Conservation (phyloP, 2,329 filamentous ascomycete genomes). For the Xylariaceae sp. region DNA sequence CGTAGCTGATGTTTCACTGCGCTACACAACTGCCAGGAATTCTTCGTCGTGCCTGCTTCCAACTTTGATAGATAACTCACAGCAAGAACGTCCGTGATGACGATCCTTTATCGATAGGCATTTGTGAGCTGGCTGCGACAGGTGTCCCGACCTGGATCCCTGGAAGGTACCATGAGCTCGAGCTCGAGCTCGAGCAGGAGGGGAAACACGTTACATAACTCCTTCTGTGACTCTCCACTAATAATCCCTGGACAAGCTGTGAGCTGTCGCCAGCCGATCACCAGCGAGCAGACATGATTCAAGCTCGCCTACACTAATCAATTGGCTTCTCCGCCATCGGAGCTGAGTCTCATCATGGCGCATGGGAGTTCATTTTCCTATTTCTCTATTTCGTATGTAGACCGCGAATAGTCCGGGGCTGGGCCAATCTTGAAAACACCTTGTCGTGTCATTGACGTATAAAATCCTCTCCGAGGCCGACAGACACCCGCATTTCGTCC, state of each 20-base stretch:
- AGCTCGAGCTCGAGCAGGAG: neutral
- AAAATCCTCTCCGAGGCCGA: neutral
- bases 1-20: no score
- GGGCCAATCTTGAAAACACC: neutral
- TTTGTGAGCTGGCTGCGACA: no score
- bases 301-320: neutral
- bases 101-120: no score
- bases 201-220: neutral
- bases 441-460: neutral
- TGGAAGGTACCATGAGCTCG: neutral
- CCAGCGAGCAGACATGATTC: neutral
- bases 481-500: neutral
- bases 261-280: neutral
- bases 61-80: no score
- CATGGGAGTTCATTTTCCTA: neutral
- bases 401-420: no score
- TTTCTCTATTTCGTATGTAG: neutral
- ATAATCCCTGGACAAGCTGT: neutral
- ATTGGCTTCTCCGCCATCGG: slow-evolving; percentile 16
- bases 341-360: slow-evolving; percentile 5
- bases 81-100: no score
- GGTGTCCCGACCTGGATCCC: no score
- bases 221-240: neutral
- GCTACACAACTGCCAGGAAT: no score
- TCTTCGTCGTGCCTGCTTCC: no score